Percentiles rank a stretch among this genome's conserved stretches.
Conservation (phyloP, 345 rosid species). For the Eucalyptus coolabah region DNA sequence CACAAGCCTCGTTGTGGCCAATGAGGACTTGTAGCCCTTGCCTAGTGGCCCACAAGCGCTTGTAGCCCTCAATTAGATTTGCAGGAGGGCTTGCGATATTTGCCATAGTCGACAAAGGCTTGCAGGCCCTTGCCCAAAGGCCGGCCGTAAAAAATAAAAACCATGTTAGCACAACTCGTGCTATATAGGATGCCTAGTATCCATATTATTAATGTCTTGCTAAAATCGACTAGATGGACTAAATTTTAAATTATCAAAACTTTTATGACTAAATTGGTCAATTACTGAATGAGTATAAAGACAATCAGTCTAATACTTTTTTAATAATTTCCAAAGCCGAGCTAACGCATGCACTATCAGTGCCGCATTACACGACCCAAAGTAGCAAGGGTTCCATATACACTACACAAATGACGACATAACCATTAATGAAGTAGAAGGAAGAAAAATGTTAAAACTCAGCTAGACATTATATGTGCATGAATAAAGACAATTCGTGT, state of each 20-base stretch:
- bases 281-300: neutral
- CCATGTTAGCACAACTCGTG: fast-evolving
- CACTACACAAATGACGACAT: neutral
- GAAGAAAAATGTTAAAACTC: neutral
- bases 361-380: neutral
- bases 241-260: neutral
- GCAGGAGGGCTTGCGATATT: fast-evolving
- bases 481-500: neutral
- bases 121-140: too few relatives aligned
- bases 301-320: too few relatives aligned
- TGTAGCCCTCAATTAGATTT: neutral
- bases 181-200: fast-evolving
- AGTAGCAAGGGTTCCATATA: neutral
- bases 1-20: neutral
- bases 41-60: fast-evolving
- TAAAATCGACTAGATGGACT: too few relatives aligned
- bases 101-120: too few relatives aligned
- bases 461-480: neutral
- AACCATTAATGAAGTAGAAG: neutral
- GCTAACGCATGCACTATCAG: neutral
- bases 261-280: neutral
- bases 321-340: too few relatives aligned
- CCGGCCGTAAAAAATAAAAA: fast-evolving
- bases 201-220: fast-evolving
- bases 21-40: neutral